Evolutionary conservation across 2,329 filamentous ascomycete species (phyloP), one percentile per base, ranked within the genome.

Genomic region (Aureobasidium sp.): DNA sequence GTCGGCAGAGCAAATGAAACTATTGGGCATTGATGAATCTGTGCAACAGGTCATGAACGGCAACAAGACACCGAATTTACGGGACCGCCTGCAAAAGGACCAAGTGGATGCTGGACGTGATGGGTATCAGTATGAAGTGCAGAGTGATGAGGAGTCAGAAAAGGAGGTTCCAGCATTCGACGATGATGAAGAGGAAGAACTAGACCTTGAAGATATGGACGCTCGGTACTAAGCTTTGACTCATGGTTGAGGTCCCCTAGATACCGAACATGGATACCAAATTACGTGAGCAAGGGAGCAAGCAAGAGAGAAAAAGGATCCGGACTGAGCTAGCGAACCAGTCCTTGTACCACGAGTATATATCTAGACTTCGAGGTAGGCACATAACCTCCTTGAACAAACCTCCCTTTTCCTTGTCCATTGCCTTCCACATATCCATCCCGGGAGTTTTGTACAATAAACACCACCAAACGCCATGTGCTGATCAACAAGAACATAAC

Each of bases 1-100:
- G 62, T 77, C 75, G 17, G 68, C 74, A 3, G 73, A 73, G 47
- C 77, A 79, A 62, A 67, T 73, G 60, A 69, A 69, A 58, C 64
- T 71, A 60, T 60, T 79, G 58, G 69, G 70, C 7, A 69, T 21
- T 60, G 62, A 61, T 61, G 62, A 61, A 66, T 68, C 45, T 63
- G 63, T 55, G 67, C 65, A 40, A 15, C 42, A 49, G 25, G 43
- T 58, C 6, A 40, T 49, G 55, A 38, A 17, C 19, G 55, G 55
- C 13, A 43, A 58, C 35, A 58, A 58, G 10, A 58, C 55, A 6
- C 55, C 55, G 21, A 58, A 58, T 29, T 33, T 64, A 57, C n/a
- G 62, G 62, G 59, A 61, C 61, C 17, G 63, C 57, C 10, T 55
- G 68, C 35, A 29, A 13, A 65, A 67, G 35, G 62, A 65, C 10